phyloP scores from a whole-genome alignment of 73 alveolate species.

The Breviolum minutum region DNA sequence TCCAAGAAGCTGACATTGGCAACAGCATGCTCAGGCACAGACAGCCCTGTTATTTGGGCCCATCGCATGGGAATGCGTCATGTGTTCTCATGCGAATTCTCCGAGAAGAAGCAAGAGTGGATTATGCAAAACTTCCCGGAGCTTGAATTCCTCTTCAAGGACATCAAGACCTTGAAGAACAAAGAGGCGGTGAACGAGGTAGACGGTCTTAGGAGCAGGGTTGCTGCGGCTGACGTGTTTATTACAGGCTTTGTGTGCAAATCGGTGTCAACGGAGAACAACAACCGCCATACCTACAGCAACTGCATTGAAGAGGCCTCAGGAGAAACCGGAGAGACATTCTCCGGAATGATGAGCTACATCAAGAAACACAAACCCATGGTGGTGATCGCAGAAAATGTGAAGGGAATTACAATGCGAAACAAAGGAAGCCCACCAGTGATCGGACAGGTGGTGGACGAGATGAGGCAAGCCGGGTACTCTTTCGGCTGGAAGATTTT shows the following conservation, averaged over 20 bases:
- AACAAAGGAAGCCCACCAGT: background rate
- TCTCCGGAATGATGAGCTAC: conserved; percentile 17
- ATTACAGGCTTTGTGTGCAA: conserved; percentile 53
- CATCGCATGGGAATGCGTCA: background rate
- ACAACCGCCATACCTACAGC: conserved; percentile 12
- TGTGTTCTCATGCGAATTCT: conserved; percentile 16
- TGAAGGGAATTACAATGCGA: background rate
- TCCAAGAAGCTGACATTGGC: background rate
- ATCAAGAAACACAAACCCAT: conserved; percentile 12
- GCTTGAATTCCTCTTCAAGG: background rate
- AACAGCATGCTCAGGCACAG: conserved; percentile 23
- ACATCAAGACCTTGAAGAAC: conserved; percentile 32
- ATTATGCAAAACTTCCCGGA: conserved; percentile 15
- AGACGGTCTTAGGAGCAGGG: background rate
- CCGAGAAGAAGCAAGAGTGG: background rate
- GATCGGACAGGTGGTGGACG: conserved; percentile 10
- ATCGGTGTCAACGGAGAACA: conserved; percentile 65
- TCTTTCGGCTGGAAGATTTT: background rate
- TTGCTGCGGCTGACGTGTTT: conserved; percentile 23
- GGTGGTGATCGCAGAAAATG: conserved; percentile 14
- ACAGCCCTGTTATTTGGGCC: conserved; percentile 1
- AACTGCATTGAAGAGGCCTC: background rate
- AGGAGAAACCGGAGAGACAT: conserved; percentile 35
- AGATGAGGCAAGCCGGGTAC: conserved; percentile 22
- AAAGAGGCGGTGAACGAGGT: background rate